Conservation (phyloP, 352 stramenopile genomes). For the Phytophthora pseudosyringae region DNA sequence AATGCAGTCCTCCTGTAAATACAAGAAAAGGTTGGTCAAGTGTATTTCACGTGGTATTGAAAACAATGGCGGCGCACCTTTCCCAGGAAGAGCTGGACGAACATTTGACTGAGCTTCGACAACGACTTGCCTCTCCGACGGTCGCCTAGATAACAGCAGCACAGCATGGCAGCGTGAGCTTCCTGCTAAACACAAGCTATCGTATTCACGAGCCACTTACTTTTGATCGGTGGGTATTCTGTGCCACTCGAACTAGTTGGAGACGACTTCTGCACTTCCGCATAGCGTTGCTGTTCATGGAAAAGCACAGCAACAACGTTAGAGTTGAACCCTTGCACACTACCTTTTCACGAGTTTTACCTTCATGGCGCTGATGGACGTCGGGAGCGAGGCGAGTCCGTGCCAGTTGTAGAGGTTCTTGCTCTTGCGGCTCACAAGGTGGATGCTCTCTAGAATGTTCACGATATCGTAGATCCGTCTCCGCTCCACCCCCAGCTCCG, state of each 20-base stretch:
- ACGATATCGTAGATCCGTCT: constrained; percentile 98
- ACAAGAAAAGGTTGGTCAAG: constrained; percentile 4
- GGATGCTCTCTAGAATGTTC: constrained; percentile 97
- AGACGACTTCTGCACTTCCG: constrained; percentile 45
- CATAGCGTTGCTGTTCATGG: constrained; percentile 44
- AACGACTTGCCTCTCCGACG: constrained; percentile 87
- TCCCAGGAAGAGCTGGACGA: constrained; percentile 95
- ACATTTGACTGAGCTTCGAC: constrained; percentile 93
- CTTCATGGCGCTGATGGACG: constrained; percentile 79
- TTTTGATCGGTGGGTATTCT: constrained; percentile 70
- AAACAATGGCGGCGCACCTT: constrained; percentile 48
- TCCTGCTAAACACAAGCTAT: neutral
- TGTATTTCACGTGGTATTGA: neutral
- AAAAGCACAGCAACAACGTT: neutral
- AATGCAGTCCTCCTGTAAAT: constrained; percentile 81
- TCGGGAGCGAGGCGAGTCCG: constrained; percentile 66
- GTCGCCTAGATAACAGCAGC: constrained; percentile 36
- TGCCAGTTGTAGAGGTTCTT: constrained; percentile 98
- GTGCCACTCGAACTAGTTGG: constrained; percentile 27
- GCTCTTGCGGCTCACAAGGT: constrained; percentile 94
- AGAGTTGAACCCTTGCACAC: neutral
- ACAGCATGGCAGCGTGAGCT: constrained; percentile 6
- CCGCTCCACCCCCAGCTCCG: constrained; percentile 89
- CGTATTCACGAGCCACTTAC: constrained; percentile 27
- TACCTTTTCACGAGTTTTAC: constrained; percentile 36